Percentiles rank a stretch among this genome's conserved stretches.
phyloP scores from a whole-genome alignment of 495 filamentous ascomycete species.

The Hypoxylon fuscum region DNA sequence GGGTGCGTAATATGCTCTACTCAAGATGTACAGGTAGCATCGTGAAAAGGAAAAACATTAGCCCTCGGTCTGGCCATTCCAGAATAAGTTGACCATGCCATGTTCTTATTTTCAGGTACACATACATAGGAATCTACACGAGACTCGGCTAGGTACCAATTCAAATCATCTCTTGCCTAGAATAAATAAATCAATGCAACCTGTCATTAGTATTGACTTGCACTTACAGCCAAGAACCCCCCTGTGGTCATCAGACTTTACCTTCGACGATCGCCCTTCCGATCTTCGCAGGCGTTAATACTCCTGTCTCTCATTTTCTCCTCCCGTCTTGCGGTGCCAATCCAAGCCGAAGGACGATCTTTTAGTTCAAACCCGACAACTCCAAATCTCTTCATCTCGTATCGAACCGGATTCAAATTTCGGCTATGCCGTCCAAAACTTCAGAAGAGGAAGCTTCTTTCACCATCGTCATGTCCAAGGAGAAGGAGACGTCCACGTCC shows the following conservation, averaged over 20 bases:
- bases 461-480: constrained; percentile 11
- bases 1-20: constrained; percentile 18
- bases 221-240: too few species aligned
- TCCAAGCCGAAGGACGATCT: not conserved
- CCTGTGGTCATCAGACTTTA: not conserved
- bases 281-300: constrained; percentile 11
- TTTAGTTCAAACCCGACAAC: not conserved
- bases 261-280: not conserved
- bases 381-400: not conserved
- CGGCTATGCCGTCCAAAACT: constrained; percentile 17
- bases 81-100: not conserved
- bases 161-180: not conserved
- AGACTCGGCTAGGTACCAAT: not conserved
- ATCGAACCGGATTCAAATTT: not conserved
- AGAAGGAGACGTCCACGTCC: constrained; percentile 9
- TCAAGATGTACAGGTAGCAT: constrained; percentile 7
- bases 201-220: too few species aligned
- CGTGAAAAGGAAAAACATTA: constrained; percentile 11
- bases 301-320: constrained; percentile 8
- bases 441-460: constrained; percentile 21
- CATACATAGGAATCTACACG: not conserved
- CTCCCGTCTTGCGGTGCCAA: not conserved
- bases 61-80: constrained; percentile 10
- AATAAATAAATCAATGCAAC: too few species aligned
- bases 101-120: not conserved